These are phyloP conservation scores for Melocanna baccifera DNA, from an alignment of 176 grass and related monocot species.

Conservation along the genomic window DNA sequence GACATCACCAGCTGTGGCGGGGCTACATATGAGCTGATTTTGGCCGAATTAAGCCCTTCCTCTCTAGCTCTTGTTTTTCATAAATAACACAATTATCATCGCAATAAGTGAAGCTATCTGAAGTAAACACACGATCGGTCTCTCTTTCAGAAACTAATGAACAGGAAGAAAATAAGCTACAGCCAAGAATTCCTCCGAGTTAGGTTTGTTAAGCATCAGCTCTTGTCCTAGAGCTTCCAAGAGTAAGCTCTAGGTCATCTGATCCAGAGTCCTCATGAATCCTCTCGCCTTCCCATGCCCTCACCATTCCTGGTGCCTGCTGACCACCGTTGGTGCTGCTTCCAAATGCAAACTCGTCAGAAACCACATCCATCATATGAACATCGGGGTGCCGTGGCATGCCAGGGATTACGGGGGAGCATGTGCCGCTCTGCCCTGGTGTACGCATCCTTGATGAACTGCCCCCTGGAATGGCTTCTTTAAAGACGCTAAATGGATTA, in stretches of 20 bases:
- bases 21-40: conserved; percentile 13
- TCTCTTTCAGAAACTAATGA: conserved; percentile 44
- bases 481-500: conserved; percentile 67
- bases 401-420: conserved; percentile 54
- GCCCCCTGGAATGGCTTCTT: conserved; percentile 39
- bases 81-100: conserved; percentile 47
- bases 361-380: conserved; percentile 55
- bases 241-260: conserved; percentile 87
- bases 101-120: conserved; percentile 35
- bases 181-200: conserved; percentile 18
- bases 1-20: background rate
- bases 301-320: conserved; percentile 40
- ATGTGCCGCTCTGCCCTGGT: conserved; percentile 77
- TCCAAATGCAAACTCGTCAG: conserved; percentile 87
- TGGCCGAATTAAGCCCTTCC: conserved; percentile 6
- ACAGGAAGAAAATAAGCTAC: conserved; percentile 27
- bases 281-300: conserved; percentile 89
- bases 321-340: conserved; percentile 45
- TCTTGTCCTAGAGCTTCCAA: conserved; percentile 55
- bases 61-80: background rate
- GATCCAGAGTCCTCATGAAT: conserved; percentile 83
- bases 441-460: conserved; percentile 59
- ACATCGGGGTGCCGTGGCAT: conserved; percentile 36
- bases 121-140: conserved; percentile 31
- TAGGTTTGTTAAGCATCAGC: conserved; percentile 32